phyloP scores from a whole-genome alignment of 352 stramenopile genomes.

The Thraustotheca clavata region DNA sequence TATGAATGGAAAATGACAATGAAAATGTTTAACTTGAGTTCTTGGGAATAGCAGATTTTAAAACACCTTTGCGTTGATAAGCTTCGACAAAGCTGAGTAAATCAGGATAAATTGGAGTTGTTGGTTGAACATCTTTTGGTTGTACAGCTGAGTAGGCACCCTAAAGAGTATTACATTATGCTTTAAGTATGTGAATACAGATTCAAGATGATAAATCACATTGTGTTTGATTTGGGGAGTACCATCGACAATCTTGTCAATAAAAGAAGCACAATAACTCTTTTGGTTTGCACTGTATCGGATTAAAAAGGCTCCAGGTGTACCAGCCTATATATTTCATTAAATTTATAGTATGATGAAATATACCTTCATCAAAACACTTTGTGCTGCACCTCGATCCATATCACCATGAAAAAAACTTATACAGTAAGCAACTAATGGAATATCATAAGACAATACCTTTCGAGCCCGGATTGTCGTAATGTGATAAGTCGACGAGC shows the following conservation, averaged over 20 bases:
- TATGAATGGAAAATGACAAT: neutral
- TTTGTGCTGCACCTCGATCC: conserved; percentile 38
- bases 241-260: conserved; percentile 37
- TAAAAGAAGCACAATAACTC: conserved; percentile 66
- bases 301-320: conserved; percentile 54
- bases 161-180: conserved; percentile 12
- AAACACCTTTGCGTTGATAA: conserved; percentile 59
- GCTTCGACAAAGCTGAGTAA: conserved; percentile 69
- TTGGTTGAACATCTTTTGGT: conserved; percentile 37
- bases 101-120: conserved; percentile 48
- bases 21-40: neutral
- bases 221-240: conserved; percentile 51
- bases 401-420: conserved; percentile 73
- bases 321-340: conserved; percentile 10
- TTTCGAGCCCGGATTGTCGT: conserved; percentile 49
- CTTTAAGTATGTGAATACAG: neutral
- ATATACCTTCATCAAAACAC: conserved; percentile 29
- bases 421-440: no score
- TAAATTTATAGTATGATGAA: neutral
- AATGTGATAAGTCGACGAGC: conserved; percentile 44
- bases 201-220: conserved; percentile 54
- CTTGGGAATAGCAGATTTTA: conserved; percentile 37
- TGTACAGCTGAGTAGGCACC: conserved; percentile 55
- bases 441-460: neutral
- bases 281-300: conserved; percentile 55